A percentile compares a stretch with the other conserved stretches of the same genome.
Evolutionary conservation across 345 rosid genomes (phyloP).

Genomic region (Stellera chamaejasme): DNA sequence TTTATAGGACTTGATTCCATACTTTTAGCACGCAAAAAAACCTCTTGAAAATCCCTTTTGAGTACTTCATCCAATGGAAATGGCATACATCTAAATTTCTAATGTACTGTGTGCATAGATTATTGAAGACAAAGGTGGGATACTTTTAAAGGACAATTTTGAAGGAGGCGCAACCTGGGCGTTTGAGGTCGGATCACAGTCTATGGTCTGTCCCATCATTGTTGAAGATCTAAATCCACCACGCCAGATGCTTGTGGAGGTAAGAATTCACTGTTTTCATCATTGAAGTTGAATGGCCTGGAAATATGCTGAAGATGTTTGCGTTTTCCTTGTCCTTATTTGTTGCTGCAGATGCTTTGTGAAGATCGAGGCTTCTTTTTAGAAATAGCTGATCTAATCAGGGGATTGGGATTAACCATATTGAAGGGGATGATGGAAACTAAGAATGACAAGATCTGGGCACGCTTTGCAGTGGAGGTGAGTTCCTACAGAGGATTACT

Average conservation of each 20-base stretch:
- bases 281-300: slow-evolving; percentile 1
- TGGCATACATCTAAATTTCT: too few species aligned
- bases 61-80: too few species aligned
- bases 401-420: slow-evolving; percentile 90
- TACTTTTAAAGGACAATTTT: slow-evolving; percentile 44
- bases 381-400: slow-evolving; percentile 83
- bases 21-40: too few species aligned
- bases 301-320: neutral
- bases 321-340: slow-evolving; percentile 5
- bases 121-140: slow-evolving; percentile 42
- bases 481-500: slow-evolving; percentile 2
- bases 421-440: slow-evolving; percentile 91
- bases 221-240: slow-evolving; percentile 92
- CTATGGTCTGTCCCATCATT: slow-evolving; percentile 84
- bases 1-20: too few species aligned
- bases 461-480: slow-evolving; percentile 91
- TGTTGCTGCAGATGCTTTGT: slow-evolving; percentile 71
- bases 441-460: slow-evolving; percentile 79
- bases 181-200: slow-evolving; percentile 85
- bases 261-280: slow-evolving; percentile 15
- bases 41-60: too few species aligned
- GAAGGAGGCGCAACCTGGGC: slow-evolving; percentile 99
- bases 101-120: slow-evolving; percentile 29
- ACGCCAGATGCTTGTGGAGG: slow-evolving; percentile 94
- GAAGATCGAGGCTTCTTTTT: slow-evolving; percentile 92